A percentile compares a stretch with the other conserved stretches of the same genome.
phyloP scores from a whole-genome alignment of 371 early-diverging fungal species.

The Mortierella sp. region DNA sequence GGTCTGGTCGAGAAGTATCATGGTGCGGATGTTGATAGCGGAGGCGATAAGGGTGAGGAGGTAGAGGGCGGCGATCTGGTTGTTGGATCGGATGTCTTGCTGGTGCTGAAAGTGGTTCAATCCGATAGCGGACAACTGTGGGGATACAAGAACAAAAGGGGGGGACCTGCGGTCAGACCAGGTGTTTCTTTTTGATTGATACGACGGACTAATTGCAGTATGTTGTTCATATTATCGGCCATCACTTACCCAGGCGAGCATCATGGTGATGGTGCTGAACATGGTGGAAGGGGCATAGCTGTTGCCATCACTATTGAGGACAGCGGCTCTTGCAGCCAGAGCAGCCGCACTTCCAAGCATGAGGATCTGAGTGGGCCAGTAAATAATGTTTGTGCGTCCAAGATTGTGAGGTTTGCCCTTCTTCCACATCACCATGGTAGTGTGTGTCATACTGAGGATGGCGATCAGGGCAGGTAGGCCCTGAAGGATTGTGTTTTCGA shows the following conservation, averaged over 20 bases:
- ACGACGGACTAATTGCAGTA: neutral
- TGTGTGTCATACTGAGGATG: conserved; percentile 21
- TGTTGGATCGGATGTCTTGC: conserved; percentile 46
- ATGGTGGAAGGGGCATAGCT: conserved; percentile 49
- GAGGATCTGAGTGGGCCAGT: conserved; percentile 51
- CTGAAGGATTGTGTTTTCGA: conserved; percentile 52
- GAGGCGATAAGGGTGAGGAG: conserved; percentile 34
- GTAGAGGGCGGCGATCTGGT: conserved; percentile 43
- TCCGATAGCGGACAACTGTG: conserved; percentile 26
- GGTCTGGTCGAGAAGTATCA: conserved; percentile 26
- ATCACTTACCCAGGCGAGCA: conserved; percentile 45
- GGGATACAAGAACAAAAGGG: neutral
- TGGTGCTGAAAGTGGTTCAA: conserved; percentile 50
- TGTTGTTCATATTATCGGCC: neutral
- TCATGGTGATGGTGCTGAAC: conserved; percentile 46
- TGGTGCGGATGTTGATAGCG: conserved; percentile 57
- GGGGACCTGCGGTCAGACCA: neutral
- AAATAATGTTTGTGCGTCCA: conserved; percentile 56
- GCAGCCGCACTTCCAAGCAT: conserved; percentile 46
- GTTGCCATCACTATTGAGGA: conserved; percentile 26
- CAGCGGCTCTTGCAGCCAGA: conserved; percentile 44
- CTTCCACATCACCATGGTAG: conserved; percentile 27
- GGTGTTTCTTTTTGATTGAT: too few relatives aligned
- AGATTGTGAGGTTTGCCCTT: conserved; percentile 50
- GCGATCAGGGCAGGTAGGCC: conserved; percentile 40